These are phyloP conservation scores for Suillus decipiens DNA, from an alignment of 768 basidiomycete genomes.

Conservation along the genomic window DNA sequence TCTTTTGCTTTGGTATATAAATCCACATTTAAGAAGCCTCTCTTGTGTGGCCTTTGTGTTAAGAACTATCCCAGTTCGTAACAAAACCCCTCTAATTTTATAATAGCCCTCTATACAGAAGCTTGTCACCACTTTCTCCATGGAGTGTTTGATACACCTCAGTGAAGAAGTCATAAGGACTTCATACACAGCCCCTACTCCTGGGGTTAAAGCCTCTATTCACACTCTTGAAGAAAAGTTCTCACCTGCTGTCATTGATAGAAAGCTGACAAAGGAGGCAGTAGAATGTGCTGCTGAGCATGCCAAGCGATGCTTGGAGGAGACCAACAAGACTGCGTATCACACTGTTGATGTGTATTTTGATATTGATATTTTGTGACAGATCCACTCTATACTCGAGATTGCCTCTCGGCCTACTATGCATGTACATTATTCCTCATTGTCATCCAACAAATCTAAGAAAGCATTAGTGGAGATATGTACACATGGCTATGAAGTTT, in stretches of 20 bases:
- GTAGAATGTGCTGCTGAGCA: constrained; percentile 44
- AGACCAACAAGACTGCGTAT: constrained; percentile 50
- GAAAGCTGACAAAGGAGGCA: constrained; percentile 45
- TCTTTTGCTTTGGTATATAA: too few species aligned
- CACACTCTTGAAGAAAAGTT: constrained; percentile 53
- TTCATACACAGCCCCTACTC: constrained; percentile 52
- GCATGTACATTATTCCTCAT: constrained; percentile 53
- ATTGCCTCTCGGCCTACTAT: constrained; percentile 63
- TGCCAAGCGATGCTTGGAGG: constrained; percentile 43
- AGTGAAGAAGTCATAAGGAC: constrained; percentile 68
- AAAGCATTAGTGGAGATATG: constrained; percentile 71
- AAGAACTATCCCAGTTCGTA: too few species aligned
- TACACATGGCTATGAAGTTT: constrained; percentile 68
- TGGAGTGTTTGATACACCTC: constrained; percentile 60
- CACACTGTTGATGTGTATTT: background rate
- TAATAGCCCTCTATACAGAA: constrained; percentile 75
- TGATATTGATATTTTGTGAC: constrained; percentile 12
- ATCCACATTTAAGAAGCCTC: too few species aligned
- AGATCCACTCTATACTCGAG: constrained; percentile 64
- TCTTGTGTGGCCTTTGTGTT: too few species aligned
- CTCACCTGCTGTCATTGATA: constrained; percentile 42
- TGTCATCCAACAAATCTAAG: constrained; percentile 12
- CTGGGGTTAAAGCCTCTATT: constrained; percentile 51
- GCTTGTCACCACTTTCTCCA: constrained; percentile 57
- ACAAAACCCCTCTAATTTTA: constrained; percentile 9